Base-by-base conservation (phyloP, 1,284 basidiomycete genomes). In the Ceratorhiza oryzae-sativae region DNA sequence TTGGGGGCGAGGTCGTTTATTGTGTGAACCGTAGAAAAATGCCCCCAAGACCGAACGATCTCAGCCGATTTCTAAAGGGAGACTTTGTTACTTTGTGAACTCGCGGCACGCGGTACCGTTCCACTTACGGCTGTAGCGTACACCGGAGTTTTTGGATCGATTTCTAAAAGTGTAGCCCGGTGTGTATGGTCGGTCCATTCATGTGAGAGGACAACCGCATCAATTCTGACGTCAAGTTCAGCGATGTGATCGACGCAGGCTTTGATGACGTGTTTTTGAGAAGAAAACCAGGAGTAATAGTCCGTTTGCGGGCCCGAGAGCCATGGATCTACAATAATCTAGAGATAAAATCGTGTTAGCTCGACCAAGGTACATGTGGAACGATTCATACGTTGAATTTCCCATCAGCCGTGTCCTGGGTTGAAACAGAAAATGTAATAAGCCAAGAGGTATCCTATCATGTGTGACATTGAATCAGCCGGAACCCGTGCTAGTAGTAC, bases 261-360 rank as follows among this genome's bases (percentile, higher is more conserved):
- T 27, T 63, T 62, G 20, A 72, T 72, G 10, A 73, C 75, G 45
- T 77, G 76, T 56, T 71, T 75, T 42, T 77, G 76, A 20, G 60
- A 46, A 3, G 68, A 72, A 53, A 77, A 77, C 75, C 75, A 75
- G n/a, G 72, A 74, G 20, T 75, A 76, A 20, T 75, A 73, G 49
- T 77, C 76, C 18, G 73, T 73, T 68, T 77, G 76, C 2, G 76
- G 71, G 20, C 76, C 76, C 1, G 71, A 65, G 18, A 77, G 73
- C 76, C 76, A 76, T 1, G 74, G 75, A 48, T 76, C 75, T 45
- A 76, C 39, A 20, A 76, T 42, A 51, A 76, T 20, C 65, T 70
- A 15, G 15, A 48, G 25, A 36, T 9, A 4, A 39, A 9, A 36
- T 32, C 39, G 39, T 12, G 13, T 6, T 20, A 4, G 4, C 15